Percentiles rank a stretch among this genome's conserved stretches.
phyloP scores from a whole-genome alignment of 257 asterid species.

The Solanum dulcamara region DNA sequence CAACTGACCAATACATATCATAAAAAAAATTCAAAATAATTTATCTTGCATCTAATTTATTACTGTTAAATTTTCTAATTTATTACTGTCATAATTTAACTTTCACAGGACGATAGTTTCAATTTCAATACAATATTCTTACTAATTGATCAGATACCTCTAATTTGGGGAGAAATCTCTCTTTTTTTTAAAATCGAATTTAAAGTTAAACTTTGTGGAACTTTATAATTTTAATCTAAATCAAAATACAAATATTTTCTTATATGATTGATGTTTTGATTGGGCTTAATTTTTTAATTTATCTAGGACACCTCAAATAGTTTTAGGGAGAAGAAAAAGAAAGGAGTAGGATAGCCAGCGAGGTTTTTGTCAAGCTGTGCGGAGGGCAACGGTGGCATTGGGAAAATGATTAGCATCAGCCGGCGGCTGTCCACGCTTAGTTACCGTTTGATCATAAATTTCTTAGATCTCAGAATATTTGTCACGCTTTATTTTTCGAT shows the following conservation, averaged over 20 bases:
- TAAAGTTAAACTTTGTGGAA: background rate
- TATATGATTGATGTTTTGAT: background rate
- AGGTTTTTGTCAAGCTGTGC: background rate
- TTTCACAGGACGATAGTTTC: no score
- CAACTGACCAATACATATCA: background rate
- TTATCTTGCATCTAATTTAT: no score
- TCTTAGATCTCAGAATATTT: fast-evolving
- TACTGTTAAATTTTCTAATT: no score
- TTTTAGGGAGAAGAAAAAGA: background rate
- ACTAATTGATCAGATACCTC: background rate
- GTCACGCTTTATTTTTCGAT: fast-evolving
- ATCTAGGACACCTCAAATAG: background rate
- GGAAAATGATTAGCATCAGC: background rate
- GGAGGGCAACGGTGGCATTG: background rate
- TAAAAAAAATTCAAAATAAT: no score
- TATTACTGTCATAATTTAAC: no score
- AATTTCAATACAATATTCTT: background rate
- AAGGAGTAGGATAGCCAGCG: background rate
- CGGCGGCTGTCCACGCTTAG: fast-evolving
- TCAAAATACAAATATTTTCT: background rate
- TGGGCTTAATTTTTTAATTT: background rate
- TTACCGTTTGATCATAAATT: fast-evolving
- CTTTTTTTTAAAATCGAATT: background rate
- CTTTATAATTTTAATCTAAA: background rate
- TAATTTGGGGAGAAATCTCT: background rate